Base-by-base conservation (phyloP, 805 yeast genomes). In the Yarrowia divulgata region DNA sequence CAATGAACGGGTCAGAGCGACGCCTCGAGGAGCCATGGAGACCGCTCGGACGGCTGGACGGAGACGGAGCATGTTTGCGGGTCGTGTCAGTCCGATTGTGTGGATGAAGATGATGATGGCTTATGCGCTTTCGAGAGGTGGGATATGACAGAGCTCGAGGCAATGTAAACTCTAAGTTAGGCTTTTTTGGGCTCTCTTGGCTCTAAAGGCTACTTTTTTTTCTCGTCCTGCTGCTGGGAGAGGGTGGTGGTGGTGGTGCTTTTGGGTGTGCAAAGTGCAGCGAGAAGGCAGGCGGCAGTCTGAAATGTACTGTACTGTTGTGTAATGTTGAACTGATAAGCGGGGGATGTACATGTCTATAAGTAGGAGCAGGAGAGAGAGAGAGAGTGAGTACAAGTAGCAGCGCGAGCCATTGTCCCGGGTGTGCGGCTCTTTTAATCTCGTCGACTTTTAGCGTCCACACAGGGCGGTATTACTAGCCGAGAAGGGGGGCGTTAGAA, bases 41-140 rank as follows among this genome's bases (percentile, higher is more conserved):
- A 60, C 66, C 40, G 66, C 42, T 60, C 66, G 39, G 42, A 60
- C 52, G 42, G 66, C 66, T 60, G 66, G 66, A 45, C 66, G 66
- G 42, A 60, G 52, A 32, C 66, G 66, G 42, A 60, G 66, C 66
- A 60, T 57, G 48, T 16, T 58, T 42, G 49, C 45, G 39, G 29
- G 64, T 42, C 64, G 50, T 9, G 6, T 5, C 8, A 8, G 64
- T 58, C 49, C 66, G 50, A 18, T 40, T 43, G 66, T 60, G 66
- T 23, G 35, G 50, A 32, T 32, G 66, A 10, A 13, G 42, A 43
- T 12, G 42, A 34, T 29, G 29, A 23, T 23, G 29, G 29, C 29
- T 23, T 37, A 37, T 35, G 58, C 48, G 34, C 32, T 43, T 48
- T 23, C 29, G 29, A 23, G 48, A 23, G 34, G 49, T 29, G 48